A percentile compares a stretch with the other conserved stretches of the same genome.
Conservation (phyloP, 805 yeast genomes). For the Ogataea haglerorum region DNA sequence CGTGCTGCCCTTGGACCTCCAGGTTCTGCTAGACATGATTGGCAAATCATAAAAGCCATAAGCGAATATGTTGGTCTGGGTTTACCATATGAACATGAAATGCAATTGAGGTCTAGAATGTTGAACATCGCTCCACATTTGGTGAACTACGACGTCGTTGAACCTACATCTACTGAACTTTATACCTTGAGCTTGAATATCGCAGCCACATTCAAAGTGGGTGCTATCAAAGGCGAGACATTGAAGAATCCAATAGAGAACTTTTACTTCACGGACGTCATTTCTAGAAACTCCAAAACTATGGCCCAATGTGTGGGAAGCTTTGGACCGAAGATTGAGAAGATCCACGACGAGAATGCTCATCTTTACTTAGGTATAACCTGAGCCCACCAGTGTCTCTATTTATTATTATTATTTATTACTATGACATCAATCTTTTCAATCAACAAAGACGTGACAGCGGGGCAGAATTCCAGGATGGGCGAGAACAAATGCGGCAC, state of each 20-base stretch:
- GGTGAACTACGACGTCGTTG: conserved; percentile 69
- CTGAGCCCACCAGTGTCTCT: conserved; percentile 12
- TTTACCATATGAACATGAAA: conserved; percentile 72
- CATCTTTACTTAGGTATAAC: conserved; percentile 33
- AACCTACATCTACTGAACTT: conserved; percentile 57
- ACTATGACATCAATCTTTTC: conserved; percentile 3
- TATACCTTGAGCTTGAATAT: conserved; percentile 55
- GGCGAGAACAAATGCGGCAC: conserved; percentile 34
- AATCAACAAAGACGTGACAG: conserved; percentile 15
- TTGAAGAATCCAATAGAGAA: conserved; percentile 72
- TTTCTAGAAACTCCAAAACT: conserved; percentile 82
- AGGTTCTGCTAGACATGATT: conserved; percentile 87
- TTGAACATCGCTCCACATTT: conserved; percentile 79
- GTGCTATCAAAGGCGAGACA: conserved; percentile 37
- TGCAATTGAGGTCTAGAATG: conserved; percentile 64
- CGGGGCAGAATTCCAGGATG: conserved; percentile 19
- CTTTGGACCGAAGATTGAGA: conserved; percentile 65
- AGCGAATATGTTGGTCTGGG: conserved; percentile 70
- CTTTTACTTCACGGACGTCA: conserved; percentile 85
- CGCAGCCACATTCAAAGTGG: conserved; percentile 27
- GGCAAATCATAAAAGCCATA: conserved; percentile 82
- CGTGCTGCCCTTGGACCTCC: conserved; percentile 87
- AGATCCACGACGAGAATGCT: conserved; percentile 46
- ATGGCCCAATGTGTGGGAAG: conserved; percentile 83
- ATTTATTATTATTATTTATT: conserved; percentile 8